phyloP scores from a whole-genome alignment of 306 rosid species.

The Spatholobus suberectus region DNA sequence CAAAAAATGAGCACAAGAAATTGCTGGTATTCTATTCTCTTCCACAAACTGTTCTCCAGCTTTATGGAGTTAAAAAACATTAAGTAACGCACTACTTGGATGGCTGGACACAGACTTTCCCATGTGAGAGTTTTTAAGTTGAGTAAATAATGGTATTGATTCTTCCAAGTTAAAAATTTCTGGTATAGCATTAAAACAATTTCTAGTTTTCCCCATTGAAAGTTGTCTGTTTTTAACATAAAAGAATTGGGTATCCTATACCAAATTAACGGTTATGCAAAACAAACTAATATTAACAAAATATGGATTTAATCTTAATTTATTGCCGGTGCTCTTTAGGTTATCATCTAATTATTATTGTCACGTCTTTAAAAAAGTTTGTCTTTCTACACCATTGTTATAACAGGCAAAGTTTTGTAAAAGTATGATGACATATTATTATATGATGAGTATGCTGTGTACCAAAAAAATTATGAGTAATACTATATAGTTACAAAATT shows the following conservation, averaged over 20 bases:
- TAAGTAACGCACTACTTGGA: slow-evolving; percentile 38
- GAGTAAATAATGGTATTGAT: slow-evolving; percentile 30
- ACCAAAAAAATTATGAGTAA: not conserved
- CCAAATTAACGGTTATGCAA: not conserved
- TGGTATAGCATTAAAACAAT: slow-evolving; percentile 3
- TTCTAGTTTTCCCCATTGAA: slow-evolving; percentile 17
- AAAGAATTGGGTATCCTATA: not conserved
- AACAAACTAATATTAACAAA: not conserved
- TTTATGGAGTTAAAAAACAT: slow-evolving; percentile 11
- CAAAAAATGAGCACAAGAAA: slow-evolving; percentile 2
- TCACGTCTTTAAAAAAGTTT: not conserved
- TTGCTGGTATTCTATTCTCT: slow-evolving; percentile 30
- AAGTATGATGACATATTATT: not conserved
- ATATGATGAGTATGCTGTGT: not conserved
- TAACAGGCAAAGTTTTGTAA: not conserved
- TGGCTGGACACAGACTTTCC: slow-evolving; percentile 22
- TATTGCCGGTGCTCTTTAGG: not conserved
- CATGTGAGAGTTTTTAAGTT: slow-evolving; percentile 43
- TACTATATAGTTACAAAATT: not conserved
- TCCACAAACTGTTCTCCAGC: slow-evolving; percentile 1
- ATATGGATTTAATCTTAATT: not conserved
- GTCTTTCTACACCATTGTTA: not conserved
- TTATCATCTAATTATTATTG: not conserved
- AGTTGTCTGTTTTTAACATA: not conserved
- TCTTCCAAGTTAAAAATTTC: slow-evolving; percentile 9